Base-by-base conservation (phyloP, 2,329 filamentous ascomycete genomes). In the Dactylellina parvicollis region DNA sequence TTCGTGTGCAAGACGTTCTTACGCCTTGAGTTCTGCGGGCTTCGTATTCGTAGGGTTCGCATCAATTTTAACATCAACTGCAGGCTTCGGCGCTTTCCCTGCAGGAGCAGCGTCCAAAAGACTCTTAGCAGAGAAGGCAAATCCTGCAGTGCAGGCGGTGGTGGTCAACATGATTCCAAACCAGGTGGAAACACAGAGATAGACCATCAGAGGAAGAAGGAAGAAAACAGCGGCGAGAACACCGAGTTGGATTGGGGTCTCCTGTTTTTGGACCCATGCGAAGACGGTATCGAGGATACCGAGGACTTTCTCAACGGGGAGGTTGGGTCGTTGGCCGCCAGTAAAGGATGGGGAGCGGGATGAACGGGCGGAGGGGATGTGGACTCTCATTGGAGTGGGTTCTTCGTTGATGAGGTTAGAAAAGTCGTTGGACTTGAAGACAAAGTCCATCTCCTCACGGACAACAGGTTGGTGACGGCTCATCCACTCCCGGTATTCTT, bases 371-470 rank as follows among this genome's bases (percentile, higher is more conserved):
- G 67, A 65, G 30, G 67, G 67, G 32, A 72, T 52, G 38, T 72
- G 67, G 14, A 72, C 59, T 57, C 52, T 57, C 59, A 72, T 72
- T 10, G 50, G 59, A n/a, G 59, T 46, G 10, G 52, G 54, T 22
- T 49, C 44, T 26, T 72, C 52, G 18, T 38, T 46, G 44, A 72
- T 40, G 22, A 72, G 67, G 16, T 54, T 72, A 22, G 67, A 72
- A 46, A 72, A 72, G 36, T 72, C 67, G 42, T 72, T 59, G 7
- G 67, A 52, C 26, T 60, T 64, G 67, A 59, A 72, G 12, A 72
- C 50, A 46, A 72, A 72, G 59, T 72, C 67, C 67, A 72, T 72
- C 59, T 72, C 67, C 28, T 72, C 67, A 20, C 59, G 67, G n/a
- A 72, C 67, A 12, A 72, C 40, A 4, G 67, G 67, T 30, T 72